phyloP scores from a whole-genome alignment of 768 basidiomycete genomes.

The Tulasnella sp. region DNA sequence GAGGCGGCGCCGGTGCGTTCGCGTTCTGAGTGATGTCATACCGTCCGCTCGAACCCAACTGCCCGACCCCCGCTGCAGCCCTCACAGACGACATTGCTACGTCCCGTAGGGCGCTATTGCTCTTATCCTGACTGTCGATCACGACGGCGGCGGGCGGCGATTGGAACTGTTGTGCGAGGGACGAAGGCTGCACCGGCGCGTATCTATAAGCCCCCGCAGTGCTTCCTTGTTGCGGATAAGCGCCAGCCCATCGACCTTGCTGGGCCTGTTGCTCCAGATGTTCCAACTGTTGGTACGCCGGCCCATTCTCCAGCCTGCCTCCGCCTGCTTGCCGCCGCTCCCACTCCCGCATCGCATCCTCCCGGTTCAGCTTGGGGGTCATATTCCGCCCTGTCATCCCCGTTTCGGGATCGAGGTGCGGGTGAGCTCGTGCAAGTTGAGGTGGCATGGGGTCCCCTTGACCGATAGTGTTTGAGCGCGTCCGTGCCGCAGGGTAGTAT shows the following conservation, averaged over 20 bases:
- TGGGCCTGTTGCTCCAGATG: conserved; percentile 86
- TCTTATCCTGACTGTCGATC: conserved; percentile 53
- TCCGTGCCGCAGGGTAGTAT: conserved; percentile 42
- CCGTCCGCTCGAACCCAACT: neutral
- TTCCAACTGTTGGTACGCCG: conserved; percentile 82
- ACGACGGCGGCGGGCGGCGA: conserved; percentile 44
- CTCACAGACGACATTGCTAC: conserved; percentile 51
- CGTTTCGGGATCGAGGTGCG: conserved; percentile 64
- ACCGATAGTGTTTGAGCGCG: conserved; percentile 86
- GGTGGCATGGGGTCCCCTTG: conserved; percentile 89
- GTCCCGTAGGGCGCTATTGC: conserved; percentile 34
- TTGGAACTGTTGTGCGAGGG: conserved; percentile 40
- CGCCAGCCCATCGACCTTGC: conserved; percentile 2
- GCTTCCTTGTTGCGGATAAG: neutral
- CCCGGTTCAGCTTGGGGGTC: conserved; percentile 88
- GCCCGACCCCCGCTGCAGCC: conserved; percentile 7
- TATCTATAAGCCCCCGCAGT: neutral
- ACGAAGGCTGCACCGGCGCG: conserved; percentile 14
- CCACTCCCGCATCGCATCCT: conserved; percentile 94
- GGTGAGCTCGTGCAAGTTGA: conserved; percentile 57
- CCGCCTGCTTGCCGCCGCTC: conserved; percentile 78
- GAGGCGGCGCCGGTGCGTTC: conserved; percentile 10
- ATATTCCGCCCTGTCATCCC: conserved; percentile 64
- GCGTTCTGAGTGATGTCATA: conserved; percentile 14
- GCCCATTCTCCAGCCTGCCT: conserved; percentile 36